Evolutionary conservation across 23 red algal genomes (phyloP).

Genomic region (Agarophyton chilense): DNA sequence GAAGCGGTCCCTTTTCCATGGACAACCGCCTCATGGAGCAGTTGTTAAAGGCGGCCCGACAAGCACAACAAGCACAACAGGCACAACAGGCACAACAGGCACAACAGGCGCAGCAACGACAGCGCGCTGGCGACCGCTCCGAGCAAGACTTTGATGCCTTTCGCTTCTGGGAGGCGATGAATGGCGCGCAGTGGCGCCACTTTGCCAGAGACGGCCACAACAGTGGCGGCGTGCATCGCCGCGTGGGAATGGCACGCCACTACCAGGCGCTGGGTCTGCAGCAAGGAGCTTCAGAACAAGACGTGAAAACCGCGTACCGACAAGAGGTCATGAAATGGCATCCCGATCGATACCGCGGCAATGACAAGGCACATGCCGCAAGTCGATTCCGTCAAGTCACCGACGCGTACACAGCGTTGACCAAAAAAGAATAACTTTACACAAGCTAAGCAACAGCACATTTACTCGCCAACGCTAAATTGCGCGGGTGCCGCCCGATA

Average conservation of each 20-base stretch:
- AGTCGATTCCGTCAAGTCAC: slow-evolving; percentile 55
- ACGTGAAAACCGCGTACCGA: slow-evolving; percentile 50
- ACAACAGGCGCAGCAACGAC: slow-evolving; percentile 1
- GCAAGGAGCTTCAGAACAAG: slow-evolving; percentile 18
- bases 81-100: slow-evolving; percentile 4
- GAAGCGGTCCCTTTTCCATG: neutral
- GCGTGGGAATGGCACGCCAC: slow-evolving; percentile 22
- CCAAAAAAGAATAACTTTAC: slow-evolving; percentile 23
- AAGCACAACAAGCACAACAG: neutral
- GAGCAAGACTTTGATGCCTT: slow-evolving; percentile 43
- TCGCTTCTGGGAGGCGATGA: slow-evolving; percentile 66
- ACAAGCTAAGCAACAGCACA: neutral
- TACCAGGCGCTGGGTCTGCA: slow-evolving; percentile 45
- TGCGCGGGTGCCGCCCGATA: neutral
- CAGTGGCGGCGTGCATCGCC: slow-evolving; percentile 11
- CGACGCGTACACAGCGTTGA: slow-evolving; percentile 51
- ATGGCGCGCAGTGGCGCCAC: slow-evolving; percentile 21
- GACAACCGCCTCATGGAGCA: neutral
- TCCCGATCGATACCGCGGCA: slow-evolving; percentile 58
- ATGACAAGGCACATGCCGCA: slow-evolving; percentile 15
- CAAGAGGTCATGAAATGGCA: slow-evolving; percentile 62
- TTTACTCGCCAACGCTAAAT: slow-evolving; percentile 43
- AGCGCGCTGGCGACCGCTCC: neutral
- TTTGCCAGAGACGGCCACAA: neutral
- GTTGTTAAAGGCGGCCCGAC: slow-evolving; percentile 10